These are phyloP conservation scores for Amphirosellinia nigrospora DNA, from an alignment of 495 filamentous ascomycete species.

Conservation along the genomic window DNA sequence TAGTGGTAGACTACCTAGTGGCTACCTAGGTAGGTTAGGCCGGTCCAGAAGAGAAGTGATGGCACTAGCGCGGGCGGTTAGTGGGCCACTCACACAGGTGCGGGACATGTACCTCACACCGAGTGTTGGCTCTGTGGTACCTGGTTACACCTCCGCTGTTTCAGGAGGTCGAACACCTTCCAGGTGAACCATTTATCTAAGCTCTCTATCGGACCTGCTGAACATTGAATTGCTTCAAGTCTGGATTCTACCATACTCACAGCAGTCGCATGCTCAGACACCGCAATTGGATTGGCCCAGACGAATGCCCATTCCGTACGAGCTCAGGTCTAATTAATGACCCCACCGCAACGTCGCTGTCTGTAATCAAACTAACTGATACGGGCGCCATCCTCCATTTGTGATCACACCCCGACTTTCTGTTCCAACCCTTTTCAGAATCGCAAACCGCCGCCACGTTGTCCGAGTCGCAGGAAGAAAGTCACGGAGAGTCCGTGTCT, in stretches of 20 bases:
- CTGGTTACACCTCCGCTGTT: constrained; percentile 3
- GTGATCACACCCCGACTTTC: constrained; percentile 24
- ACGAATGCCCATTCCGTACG: constrained; percentile 17
- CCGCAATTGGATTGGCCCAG: background rate
- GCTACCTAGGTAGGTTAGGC: background rate
- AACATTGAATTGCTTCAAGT: background rate
- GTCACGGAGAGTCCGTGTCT: constrained; percentile 73
- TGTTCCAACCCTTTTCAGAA: constrained; percentile 14
- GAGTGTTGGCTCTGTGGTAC: constrained; percentile 6
- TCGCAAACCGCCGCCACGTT: constrained; percentile 60
- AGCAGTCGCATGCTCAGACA: background rate
- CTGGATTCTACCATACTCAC: background rate
- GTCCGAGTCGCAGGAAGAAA: constrained; percentile 69
- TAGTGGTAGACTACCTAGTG: background rate
- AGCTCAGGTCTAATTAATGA: constrained; percentile 24
- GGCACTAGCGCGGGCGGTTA: constrained; percentile 3
- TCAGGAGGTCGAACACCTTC: constrained; percentile 9
- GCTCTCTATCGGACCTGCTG: background rate
- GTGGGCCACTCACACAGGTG: background rate
- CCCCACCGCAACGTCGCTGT: constrained; percentile 26
- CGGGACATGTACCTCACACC: constrained; percentile 3
- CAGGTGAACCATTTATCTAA: background rate
- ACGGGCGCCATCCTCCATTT: constrained; percentile 26
- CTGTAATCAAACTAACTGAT: constrained; percentile 27
- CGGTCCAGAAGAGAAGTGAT: background rate